These are phyloP conservation scores for Diplodia scrobiculata DNA, from an alignment of 2,329 filamentous ascomycete species.

Conservation along the genomic window DNA sequence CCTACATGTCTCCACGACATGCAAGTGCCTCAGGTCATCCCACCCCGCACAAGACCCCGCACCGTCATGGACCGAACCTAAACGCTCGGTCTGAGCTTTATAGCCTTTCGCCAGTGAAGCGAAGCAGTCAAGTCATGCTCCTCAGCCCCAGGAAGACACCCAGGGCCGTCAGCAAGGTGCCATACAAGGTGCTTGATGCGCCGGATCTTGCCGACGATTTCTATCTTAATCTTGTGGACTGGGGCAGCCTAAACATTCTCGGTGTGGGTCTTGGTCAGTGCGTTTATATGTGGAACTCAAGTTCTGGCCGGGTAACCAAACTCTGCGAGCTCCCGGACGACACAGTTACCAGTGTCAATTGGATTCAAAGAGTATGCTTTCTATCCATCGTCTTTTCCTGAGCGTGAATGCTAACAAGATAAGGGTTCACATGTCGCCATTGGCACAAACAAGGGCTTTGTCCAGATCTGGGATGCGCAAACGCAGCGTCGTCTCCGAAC, in stretches of 20 bases:
- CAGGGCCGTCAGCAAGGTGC: constrained; percentile 89
- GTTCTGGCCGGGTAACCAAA: constrained; percentile 86
- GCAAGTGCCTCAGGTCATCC: constrained; percentile 67
- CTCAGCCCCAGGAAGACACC: constrained; percentile 87
- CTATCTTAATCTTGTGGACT: constrained; percentile 95
- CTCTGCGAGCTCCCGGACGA: constrained; percentile 91
- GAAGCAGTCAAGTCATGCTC: constrained; percentile 89
- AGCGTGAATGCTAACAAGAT: not conserved
- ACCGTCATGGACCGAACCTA: constrained; percentile 81
- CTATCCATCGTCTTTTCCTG: not conserved
- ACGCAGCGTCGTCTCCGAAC: constrained; percentile 81
- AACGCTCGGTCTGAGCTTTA: constrained; percentile 92
- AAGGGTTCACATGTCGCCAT: constrained; percentile 90
- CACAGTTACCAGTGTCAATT: constrained; percentile 92
- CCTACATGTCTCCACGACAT: constrained; percentile 76
- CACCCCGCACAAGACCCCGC: constrained; percentile 86
- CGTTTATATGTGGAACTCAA: constrained; percentile 98
- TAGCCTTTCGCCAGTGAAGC: constrained; percentile 89
- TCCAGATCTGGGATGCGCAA: constrained; percentile 97
- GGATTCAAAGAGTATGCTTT: constrained; percentile 78
- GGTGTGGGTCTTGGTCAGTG: constrained; percentile 90
- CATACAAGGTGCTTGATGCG: constrained; percentile 95
- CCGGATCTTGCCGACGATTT: constrained; percentile 96
- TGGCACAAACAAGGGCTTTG: constrained; percentile 88
- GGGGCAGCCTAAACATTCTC: constrained; percentile 92